Conservation (phyloP, 116 monocot genomes). For the Posidonia oceanica region DNA sequence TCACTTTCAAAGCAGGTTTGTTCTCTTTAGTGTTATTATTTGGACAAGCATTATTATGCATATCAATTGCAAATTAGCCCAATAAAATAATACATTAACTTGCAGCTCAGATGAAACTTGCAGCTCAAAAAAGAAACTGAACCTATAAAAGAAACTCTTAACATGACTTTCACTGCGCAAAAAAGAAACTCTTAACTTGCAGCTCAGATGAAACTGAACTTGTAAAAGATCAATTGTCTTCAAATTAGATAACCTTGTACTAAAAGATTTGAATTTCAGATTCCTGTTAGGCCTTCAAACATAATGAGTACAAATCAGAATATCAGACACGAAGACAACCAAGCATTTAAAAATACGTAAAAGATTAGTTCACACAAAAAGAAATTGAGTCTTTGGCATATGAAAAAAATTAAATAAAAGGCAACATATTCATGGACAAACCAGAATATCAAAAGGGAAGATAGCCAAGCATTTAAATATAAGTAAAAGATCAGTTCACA, state of each 20-base stretch:
- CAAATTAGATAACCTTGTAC: neutral
- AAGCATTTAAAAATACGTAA: no score
- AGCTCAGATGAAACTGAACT: neutral
- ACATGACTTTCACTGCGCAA: neutral
- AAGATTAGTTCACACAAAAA: no score
- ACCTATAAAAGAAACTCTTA: neutral
- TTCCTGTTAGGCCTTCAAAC: constrained; percentile 77
- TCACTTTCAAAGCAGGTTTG: constrained; percentile 83
- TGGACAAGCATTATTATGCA: neutral
- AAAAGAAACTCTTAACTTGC: neutral
- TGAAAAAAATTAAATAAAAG: no score
- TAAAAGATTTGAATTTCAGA: constrained; percentile 32
- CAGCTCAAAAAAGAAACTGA: no score
- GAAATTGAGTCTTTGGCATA: no score
- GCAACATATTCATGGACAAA: no score
- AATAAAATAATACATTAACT: neutral
- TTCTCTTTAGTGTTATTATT: neutral
- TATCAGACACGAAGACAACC: no score
- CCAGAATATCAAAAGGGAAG: no score
- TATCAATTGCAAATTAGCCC: neutral
- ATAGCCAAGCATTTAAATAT: no score
- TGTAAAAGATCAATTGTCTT: neutral
- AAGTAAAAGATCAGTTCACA: no score
- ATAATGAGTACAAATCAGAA: constrained; percentile 98
- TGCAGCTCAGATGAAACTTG: neutral